Evolutionary conservation across 345 rosid species (phyloP).

Genomic region (Raphanus sativus): DNA sequence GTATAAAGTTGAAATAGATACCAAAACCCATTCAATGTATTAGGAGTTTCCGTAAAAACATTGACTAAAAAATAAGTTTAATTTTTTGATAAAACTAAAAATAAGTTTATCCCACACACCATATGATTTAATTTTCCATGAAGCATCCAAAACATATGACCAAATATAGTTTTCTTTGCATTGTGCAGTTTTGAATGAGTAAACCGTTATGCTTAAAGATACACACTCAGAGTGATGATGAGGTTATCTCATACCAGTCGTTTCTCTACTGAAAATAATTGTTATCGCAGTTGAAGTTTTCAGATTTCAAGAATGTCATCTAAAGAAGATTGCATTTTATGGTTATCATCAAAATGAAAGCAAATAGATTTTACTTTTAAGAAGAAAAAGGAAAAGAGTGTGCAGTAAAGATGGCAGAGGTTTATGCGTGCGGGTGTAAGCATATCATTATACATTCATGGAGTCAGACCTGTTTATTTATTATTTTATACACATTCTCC

Average conservation of each 20-base stretch:
- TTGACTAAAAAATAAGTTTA: no score
- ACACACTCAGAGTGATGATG: background rate
- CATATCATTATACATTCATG: conserved; percentile 43
- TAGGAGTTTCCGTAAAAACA: background rate
- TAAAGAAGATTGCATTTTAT: conserved; percentile 14
- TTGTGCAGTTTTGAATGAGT: background rate
- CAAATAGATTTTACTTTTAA: conserved; percentile 19
- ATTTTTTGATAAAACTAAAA: background rate
- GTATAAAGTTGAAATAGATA: background rate
- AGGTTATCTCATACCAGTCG: conserved; percentile 1
- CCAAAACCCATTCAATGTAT: background rate
- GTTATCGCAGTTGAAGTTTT: background rate
- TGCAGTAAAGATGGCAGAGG: conserved; percentile 42
- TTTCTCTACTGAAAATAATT: background rate
- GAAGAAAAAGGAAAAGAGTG: conserved; percentile 38
- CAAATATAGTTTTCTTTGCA: background rate
- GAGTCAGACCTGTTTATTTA: conserved; percentile 26
- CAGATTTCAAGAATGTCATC: conserved; percentile 23
- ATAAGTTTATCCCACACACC: background rate
- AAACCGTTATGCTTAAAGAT: background rate
- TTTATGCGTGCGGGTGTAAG: conserved; percentile 46
- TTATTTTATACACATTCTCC: conserved; percentile 37
- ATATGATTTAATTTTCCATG: background rate
- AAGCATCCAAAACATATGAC: background rate
- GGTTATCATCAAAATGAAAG: conserved; percentile 23